Evolutionary conservation across 2,329 filamentous ascomycete species (phyloP), one percentile per base, ranked within the genome.

Genomic region (Xylariales sp.): DNA sequence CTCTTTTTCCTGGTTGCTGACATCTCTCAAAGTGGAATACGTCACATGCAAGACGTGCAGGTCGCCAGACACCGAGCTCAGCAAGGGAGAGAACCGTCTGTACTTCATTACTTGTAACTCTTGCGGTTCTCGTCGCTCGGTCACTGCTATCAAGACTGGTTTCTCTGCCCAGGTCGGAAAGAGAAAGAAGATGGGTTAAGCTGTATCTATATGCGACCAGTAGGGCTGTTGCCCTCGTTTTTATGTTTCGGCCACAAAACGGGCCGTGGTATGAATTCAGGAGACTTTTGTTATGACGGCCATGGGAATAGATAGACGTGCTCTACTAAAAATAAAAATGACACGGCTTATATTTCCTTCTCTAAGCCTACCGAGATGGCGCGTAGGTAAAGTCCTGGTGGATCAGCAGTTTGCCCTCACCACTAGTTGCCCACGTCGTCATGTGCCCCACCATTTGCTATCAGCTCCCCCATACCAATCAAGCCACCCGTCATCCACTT

Each of bases 141-240:
- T 97, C 62, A 88, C 88, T 44, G 90, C 93, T 52, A 98, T 98
- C 85, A 98, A 98, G 83, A 95, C 89, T 45, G 93, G 93, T 89
- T 98, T 98, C 89, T 94, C 90, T 59, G 93, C 93, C 66, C 93
- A 97, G 72, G 87, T 98, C 66, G 93, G 93, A 65, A 96, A 96
- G 85, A 85, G 93, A 78, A 93, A 83, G 77, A 94, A 94, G 80
- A 85, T 89, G 73, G 85, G 76, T 66, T 94, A 89, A 76, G 41
- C 41, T 54, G 40, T 40, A 37, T 37, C 45, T 40, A 35, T 36
- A 8, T 29, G 17, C n/a, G n/a, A n/a, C n/a, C n/a, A n/a, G 8
- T 33, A 23, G 28, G 30, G 28, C 40, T 21, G 16, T 39, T 23
- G 20, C 29, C 18, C 28, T n/a, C 29, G 33, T 32, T 29, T 27